Percentiles rank a stretch among this genome's conserved stretches.
Evolutionary conservation across 495 filamentous ascomycete genomes (phyloP).

Genomic region (Hyphodiscus hymeniophilus): DNA sequence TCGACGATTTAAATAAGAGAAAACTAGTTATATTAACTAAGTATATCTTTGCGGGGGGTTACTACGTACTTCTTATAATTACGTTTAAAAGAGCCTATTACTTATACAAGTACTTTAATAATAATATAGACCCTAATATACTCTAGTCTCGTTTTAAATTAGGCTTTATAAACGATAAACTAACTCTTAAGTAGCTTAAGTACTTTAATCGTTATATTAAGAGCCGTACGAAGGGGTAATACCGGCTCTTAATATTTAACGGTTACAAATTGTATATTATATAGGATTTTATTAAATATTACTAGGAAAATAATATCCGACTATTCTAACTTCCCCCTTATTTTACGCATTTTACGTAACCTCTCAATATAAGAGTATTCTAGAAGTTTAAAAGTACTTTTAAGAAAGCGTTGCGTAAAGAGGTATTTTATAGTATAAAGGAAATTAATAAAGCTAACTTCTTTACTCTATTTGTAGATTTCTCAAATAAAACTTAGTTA

Average conservation of each 20-base stretch:
- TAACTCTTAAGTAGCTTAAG: not conserved
- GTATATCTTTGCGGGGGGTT: not conserved
- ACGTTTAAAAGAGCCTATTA: not conserved
- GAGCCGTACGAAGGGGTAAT: not conserved
- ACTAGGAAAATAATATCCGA: not conserved
- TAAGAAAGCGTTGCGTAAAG: not conserved
- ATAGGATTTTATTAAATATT: not conserved
- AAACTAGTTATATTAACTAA: not conserved
- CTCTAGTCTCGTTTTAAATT: not conserved
- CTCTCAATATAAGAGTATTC: not conserved
- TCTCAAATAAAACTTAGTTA: not conserved
- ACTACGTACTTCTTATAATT: not conserved
- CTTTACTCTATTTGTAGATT: not conserved
- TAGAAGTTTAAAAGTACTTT: not conserved
- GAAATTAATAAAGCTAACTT: not conserved
- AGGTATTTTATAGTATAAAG: not conserved
- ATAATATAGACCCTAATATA: not conserved
- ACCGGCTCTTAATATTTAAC: not conserved
- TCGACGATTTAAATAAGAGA: not conserved
- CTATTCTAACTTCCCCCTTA: not conserved
- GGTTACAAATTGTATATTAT: not conserved
- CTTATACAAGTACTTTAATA: not conserved
- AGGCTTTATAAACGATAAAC: not conserved
- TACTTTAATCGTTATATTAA: not conserved
- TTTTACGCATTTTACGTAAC: not conserved